Evolutionary conservation across 495 filamentous ascomycete genomes (phyloP).

Genomic region (Xylaria palmicola): DNA sequence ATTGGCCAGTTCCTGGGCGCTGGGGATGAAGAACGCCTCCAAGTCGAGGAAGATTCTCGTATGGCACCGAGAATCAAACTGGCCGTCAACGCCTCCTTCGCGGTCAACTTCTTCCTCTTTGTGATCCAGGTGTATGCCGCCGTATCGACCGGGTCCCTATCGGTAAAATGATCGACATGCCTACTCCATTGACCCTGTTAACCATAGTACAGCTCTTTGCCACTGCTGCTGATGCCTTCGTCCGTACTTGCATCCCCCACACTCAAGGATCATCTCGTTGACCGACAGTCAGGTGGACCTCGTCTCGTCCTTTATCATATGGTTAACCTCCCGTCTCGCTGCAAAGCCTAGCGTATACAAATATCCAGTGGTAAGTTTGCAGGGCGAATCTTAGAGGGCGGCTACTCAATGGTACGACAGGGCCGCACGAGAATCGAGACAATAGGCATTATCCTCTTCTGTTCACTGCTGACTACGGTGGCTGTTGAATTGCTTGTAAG

Average conservation of each 20-base stretch:
- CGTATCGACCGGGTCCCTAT: conserved; percentile 54
- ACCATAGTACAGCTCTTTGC: conserved; percentile 46
- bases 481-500: conserved; percentile 52
- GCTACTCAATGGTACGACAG: conserved; percentile 25
- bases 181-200: conserved; percentile 22
- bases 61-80: conserved; percentile 56
- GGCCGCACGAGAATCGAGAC: conserved; percentile 56
- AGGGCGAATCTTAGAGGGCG: not conserved
- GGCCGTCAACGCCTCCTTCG: conserved; percentile 54
- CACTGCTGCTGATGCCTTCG: conserved; percentile 58
- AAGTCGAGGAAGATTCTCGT: conserved; percentile 46
- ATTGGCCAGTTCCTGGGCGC: conserved; percentile 56
- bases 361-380: conserved; percentile 47
- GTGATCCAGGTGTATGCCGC: conserved; percentile 60
- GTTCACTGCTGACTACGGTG: conserved; percentile 57
- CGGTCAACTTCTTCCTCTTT: conserved; percentile 54
- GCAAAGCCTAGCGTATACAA: conserved; percentile 55
- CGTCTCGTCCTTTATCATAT: conserved; percentile 57
- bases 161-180: conserved; percentile 30
- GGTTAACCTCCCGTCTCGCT: conserved; percentile 52
- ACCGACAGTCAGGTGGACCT: conserved; percentile 48
- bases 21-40: conserved; percentile 50
- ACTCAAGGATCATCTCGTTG: not conserved
- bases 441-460: conserved; percentile 59
- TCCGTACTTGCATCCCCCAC: conserved; percentile 28